Evolutionary conservation across 2,329 filamentous ascomycete species (phyloP).

Genomic region (Exophiala sp.): DNA sequence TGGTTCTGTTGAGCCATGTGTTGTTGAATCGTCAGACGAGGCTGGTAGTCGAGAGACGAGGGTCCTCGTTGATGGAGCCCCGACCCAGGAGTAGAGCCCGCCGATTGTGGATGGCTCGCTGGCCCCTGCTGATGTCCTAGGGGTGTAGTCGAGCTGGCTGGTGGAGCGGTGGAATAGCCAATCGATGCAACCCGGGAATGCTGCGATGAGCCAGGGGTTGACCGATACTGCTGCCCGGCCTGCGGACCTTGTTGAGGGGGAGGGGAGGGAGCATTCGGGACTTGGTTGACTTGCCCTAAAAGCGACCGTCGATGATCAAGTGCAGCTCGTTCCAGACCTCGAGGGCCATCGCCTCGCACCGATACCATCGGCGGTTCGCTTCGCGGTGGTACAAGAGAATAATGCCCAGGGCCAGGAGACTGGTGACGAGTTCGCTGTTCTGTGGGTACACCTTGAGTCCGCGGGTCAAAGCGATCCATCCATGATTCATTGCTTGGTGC

Average conservation of each 20-base stretch:
- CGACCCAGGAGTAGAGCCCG: constrained; percentile 26
- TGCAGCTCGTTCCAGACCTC: constrained; percentile 16
- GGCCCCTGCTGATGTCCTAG: constrained; percentile 12
- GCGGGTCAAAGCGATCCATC: constrained; percentile 28
- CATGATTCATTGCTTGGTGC: constrained; percentile 22
- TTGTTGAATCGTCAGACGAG: constrained; percentile 26
- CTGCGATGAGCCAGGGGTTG: constrained; percentile 19
- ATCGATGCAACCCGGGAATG: constrained; percentile 23
- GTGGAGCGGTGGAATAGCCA: constrained; percentile 15
- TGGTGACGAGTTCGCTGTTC: constrained; percentile 24
- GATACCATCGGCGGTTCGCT: constrained; percentile 11
- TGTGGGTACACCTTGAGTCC: constrained; percentile 12
- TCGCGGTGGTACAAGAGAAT: constrained; percentile 23
- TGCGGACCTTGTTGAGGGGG: constrained; percentile 20
- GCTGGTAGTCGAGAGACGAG: constrained; percentile 16
- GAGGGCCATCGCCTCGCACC: constrained; percentile 14
- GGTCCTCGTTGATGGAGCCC: constrained; percentile 24
- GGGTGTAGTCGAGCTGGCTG: constrained; percentile 4
- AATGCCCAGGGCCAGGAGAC: constrained; percentile 23
- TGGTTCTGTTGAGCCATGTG: constrained; percentile 23
- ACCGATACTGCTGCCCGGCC: constrained; percentile 14
- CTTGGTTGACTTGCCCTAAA: constrained; percentile 19
- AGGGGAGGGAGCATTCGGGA: constrained; percentile 24
- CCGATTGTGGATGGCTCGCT: constrained; percentile 22
- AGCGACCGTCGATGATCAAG: constrained; percentile 23